Evolutionary conservation across 139 green algal genomes (phyloP), one percentile per base, ranked within the genome.

Genomic region (Edaphochlamys debaryana): DNA sequence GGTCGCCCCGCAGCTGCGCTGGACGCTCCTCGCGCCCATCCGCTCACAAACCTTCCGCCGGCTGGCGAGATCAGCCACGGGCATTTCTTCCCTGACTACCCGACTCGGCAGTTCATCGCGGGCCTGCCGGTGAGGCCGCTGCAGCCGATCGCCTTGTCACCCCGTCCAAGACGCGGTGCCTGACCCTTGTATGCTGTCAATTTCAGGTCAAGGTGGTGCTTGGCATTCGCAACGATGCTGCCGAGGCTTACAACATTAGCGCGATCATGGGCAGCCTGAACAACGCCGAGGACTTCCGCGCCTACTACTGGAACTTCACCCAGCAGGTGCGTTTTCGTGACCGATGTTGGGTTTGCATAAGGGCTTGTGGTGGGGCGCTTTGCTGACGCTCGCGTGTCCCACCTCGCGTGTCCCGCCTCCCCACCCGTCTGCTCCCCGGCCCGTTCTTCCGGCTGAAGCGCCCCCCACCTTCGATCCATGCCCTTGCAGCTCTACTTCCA

Each of bases 291-390:
- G 85, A 94, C 36, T 95, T 94, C 79, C 74, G 48, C 50, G 50
- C 92, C 11, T 92, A 92, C 74, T 87, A 94, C 58, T 91, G 95
- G 85, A 95, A 96, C 76, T 96, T 96, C 87, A 93, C 90, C 0
- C 48, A 89, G 25, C 70, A 89, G 88, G 91, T 96, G 42, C 20
- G 81, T 29, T n/a, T n/a, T n/a, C n/a, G n/a, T n/a, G n/a, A n/a
- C n/a, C n/a, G n/a, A 19, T 48, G 41, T 38, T 22, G 40, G n/a
- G 52, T 29, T 36, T 1, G 25, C 7, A 36, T 50, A 6, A 11
- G 40, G 23, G 73, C 23, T n/a, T n/a, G 73, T 37, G 17, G 41
- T n/a, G 73, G 30, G 27, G 48, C 4, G 29, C 45, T 67, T 68
- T 19, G 38, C 13, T 11, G 32, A 66, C 19, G 58, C 58, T 66